Evolutionary conservation across 345 rosid species (phyloP).

Genomic region (Nephelium lappaceum): DNA sequence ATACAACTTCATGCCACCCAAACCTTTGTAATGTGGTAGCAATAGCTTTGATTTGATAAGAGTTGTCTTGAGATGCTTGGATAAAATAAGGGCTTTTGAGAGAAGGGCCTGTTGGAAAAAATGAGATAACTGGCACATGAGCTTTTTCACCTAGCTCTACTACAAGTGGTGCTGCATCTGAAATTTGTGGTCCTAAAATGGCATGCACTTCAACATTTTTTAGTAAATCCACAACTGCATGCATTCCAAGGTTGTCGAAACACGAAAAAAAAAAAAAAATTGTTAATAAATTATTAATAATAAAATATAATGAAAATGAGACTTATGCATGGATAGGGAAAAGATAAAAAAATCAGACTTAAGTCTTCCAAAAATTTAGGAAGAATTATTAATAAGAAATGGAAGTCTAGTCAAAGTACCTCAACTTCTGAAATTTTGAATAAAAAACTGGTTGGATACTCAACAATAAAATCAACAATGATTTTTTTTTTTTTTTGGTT

Average conservation of each 20-base stretch:
- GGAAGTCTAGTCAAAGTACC: too few species aligned
- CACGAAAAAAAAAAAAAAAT: not conserved
- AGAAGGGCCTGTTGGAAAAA: constrained; percentile 35
- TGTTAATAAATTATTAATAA: too few species aligned
- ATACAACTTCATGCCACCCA: constrained; percentile 48
- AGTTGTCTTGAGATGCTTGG: constrained; percentile 31
- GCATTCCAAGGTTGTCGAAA: not conserved
- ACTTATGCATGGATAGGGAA: not conserved
- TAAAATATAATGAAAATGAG: too few species aligned
- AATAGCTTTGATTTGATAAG: constrained; percentile 36
- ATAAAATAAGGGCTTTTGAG: constrained; percentile 28
- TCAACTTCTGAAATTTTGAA: too few species aligned
- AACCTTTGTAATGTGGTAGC: constrained; percentile 34
- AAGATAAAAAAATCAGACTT: too few species aligned
- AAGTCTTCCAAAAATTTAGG: too few species aligned
- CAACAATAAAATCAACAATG: too few species aligned
- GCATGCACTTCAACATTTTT: constrained; percentile 39
- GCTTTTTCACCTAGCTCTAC: constrained; percentile 34
- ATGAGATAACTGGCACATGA: constrained; percentile 42
- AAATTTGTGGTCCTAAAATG: constrained; percentile 39
- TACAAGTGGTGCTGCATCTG: constrained; percentile 36
- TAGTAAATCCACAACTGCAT: constrained; percentile 44
- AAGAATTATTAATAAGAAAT: too few species aligned
- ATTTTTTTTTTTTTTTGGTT: too few species aligned
- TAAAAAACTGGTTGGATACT: too few species aligned